phyloP scores from a whole-genome alignment of 805 yeast genomes.

The Starmerella bacillaris region DNA sequence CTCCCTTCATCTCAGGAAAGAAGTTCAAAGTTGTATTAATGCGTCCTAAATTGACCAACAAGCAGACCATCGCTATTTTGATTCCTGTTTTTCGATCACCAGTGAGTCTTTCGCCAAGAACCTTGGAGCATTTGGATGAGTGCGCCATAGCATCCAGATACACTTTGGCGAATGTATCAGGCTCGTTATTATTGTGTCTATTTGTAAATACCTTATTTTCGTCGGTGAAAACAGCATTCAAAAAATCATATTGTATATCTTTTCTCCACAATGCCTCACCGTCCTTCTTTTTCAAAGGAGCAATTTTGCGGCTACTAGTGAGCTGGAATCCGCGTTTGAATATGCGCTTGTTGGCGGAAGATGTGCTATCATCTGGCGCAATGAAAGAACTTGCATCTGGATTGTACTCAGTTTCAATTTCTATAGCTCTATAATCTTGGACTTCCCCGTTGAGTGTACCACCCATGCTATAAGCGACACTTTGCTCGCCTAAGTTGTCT shows the following conservation, averaged over 20 bases:
- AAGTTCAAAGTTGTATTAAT: constrained; percentile 87
- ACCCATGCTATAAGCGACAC: too few species aligned
- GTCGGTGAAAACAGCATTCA: constrained; percentile 47
- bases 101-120: constrained; percentile 59
- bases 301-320: constrained; percentile 21
- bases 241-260: constrained; percentile 72
- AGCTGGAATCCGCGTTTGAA: constrained; percentile 4
- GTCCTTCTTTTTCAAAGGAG: constrained; percentile 59
- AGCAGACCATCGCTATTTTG: constrained; percentile 62
- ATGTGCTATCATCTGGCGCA: too few species aligned
- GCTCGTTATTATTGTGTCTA: constrained; percentile 19
- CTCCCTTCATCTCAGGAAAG: constrained; percentile 89
- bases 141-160: constrained; percentile 69
- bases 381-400: too few species aligned
- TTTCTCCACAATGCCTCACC: constrained; percentile 82
- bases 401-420: too few species aligned
- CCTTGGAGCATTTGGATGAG: constrained; percentile 65
- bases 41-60: constrained; percentile 79
- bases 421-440: too few species aligned
- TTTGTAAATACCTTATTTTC: constrained; percentile 44
- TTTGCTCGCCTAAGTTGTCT: too few species aligned
- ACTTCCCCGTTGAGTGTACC: too few species aligned
- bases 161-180: constrained; percentile 60
- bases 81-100: constrained; percentile 44
- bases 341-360: too few species aligned